phyloP scores from a whole-genome alignment of 192 early-diverging fungal species.

The Entomortierella chlamydospora region DNA sequence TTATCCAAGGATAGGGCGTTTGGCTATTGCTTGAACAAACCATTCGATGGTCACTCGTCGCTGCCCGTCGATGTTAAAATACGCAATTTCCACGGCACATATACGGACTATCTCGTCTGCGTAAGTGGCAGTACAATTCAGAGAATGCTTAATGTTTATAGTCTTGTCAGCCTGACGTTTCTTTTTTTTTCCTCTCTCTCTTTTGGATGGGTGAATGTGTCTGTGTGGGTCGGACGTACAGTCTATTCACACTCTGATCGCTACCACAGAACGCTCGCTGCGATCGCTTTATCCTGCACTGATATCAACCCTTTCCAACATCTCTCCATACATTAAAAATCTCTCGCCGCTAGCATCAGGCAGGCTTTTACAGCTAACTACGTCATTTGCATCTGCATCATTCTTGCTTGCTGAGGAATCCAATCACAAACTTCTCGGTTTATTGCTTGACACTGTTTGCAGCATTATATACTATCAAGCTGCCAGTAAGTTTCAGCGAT shows the following conservation, averaged over 20 bases:
- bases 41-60: conserved; percentile 69
- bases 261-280: conserved; percentile 75
- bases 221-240: conserved; percentile 24
- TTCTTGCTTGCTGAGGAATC: conserved; percentile 84
- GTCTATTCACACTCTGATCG: conserved; percentile 81
- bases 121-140: no score
- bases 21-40: conserved; percentile 71
- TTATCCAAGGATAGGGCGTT: conserved; percentile 77
- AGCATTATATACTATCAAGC: conserved; percentile 89
- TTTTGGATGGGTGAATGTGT: no score
- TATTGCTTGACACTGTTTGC: conserved; percentile 84
- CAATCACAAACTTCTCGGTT: conserved; percentile 80
- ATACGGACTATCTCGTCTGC: conserved; percentile 87
- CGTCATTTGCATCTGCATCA: conserved; percentile 79
- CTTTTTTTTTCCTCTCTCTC: no score
- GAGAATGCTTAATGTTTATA: no score
- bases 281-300: conserved; percentile 80
- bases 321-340: conserved; percentile 83
- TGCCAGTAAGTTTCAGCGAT: conserved; percentile 56
- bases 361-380: conserved; percentile 80
- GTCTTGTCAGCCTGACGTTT: neutral
- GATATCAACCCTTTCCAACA: conserved; percentile 83
- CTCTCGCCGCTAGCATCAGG: conserved; percentile 76
- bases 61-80: conserved; percentile 71
- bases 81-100: conserved; percentile 69